Percentiles rank a stretch among this genome's conserved stretches.
phyloP scores from a whole-genome alignment of 1,284 basidiomycete genomes.

The Heterobasidion occidentale region DNA sequence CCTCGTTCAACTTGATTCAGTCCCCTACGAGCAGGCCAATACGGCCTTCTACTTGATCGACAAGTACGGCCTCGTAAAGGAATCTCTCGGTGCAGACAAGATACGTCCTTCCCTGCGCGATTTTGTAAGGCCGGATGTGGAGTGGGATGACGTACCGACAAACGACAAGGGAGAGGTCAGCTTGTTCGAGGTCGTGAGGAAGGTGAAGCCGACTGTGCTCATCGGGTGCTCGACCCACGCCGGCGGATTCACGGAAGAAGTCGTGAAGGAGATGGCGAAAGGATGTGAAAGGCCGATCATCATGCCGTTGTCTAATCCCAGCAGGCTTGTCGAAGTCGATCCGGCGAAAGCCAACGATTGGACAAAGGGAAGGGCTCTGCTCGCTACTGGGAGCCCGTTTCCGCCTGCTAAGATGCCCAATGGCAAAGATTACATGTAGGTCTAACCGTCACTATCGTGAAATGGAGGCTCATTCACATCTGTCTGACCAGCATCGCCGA shows the following conservation, averaged over 20 bases:
- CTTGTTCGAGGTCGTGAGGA: conserved; percentile 63
- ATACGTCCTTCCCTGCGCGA: conserved; percentile 46
- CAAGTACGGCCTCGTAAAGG: conserved; percentile 48
- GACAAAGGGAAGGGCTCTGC: conserved; percentile 68
- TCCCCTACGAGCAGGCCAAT: conserved; percentile 54
- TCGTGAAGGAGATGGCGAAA: conserved; percentile 65
- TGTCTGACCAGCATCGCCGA: conserved; percentile 46
- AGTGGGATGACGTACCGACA: conserved; percentile 36
- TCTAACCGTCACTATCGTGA: conserved; percentile 1
- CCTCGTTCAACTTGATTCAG: conserved; percentile 53
- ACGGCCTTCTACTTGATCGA: conserved; percentile 62
- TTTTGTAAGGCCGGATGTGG: conserved; percentile 50
- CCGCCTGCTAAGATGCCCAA: conserved; percentile 61
- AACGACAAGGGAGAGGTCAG: conserved; percentile 37
- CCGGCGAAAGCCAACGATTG: conserved; percentile 70
- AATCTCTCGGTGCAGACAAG: conserved; percentile 36
- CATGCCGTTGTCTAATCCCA: conserved; percentile 80
- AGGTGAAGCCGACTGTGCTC: conserved; percentile 62
- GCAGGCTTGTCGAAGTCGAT: conserved; percentile 65
- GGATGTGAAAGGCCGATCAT: conserved; percentile 71
- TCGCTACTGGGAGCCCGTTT: conserved; percentile 83
- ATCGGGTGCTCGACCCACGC: conserved; percentile 78
- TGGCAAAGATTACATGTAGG: conserved; percentile 62
- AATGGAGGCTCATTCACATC: neutral
- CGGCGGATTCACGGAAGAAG: conserved; percentile 77